phyloP scores from a whole-genome alignment of 805 yeast genomes.

The Kodamaea hsintzibuensis region DNA sequence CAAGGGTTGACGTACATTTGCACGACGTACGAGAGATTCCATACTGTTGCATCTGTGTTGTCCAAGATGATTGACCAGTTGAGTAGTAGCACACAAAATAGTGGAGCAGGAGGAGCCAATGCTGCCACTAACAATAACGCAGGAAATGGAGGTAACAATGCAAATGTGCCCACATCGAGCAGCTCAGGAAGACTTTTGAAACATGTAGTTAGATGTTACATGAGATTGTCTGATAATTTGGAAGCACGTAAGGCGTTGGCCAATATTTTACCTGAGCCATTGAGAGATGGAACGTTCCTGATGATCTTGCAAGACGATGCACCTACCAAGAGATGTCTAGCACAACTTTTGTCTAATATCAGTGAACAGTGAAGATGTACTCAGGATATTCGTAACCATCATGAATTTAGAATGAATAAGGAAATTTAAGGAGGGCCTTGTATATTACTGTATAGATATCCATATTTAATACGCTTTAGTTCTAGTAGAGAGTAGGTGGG shows the following conservation, averaged over 20 bases:
- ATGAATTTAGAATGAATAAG: neutral
- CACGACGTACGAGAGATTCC: slow-evolving; percentile 92
- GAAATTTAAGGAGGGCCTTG: neutral
- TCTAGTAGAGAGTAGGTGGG: neutral
- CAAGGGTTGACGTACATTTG: slow-evolving; percentile 89
- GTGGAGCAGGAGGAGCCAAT: neutral
- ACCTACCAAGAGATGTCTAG: slow-evolving; percentile 83
- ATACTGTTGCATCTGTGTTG: slow-evolving; percentile 88
- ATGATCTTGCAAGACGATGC: slow-evolving; percentile 79
- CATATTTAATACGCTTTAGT: neutral
- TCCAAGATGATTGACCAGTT: slow-evolving; percentile 87
- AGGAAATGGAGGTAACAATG: slow-evolving; percentile 10
- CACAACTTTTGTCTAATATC: slow-evolving; percentile 74
- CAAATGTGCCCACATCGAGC: slow-evolving; percentile 25
- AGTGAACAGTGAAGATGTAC: slow-evolving; percentile 23
- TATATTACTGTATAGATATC: slow-evolving; percentile 1
- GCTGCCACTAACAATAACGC: slow-evolving; percentile 9
- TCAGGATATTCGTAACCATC: neutral
- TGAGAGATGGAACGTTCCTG: slow-evolving; percentile 84
- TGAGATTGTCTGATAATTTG: slow-evolving; percentile 83
- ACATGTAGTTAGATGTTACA: slow-evolving; percentile 91
- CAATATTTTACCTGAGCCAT: slow-evolving; percentile 80
- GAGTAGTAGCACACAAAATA: slow-evolving; percentile 31
- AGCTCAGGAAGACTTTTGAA: slow-evolving; percentile 80
- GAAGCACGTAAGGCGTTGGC: slow-evolving; percentile 89